A percentile compares a stretch with the other conserved stretches of the same genome.
These are phyloP conservation scores for Entomortierella parvispora DNA, from an alignment of 192 early-diverging fungal species.

Conservation along the genomic window DNA sequence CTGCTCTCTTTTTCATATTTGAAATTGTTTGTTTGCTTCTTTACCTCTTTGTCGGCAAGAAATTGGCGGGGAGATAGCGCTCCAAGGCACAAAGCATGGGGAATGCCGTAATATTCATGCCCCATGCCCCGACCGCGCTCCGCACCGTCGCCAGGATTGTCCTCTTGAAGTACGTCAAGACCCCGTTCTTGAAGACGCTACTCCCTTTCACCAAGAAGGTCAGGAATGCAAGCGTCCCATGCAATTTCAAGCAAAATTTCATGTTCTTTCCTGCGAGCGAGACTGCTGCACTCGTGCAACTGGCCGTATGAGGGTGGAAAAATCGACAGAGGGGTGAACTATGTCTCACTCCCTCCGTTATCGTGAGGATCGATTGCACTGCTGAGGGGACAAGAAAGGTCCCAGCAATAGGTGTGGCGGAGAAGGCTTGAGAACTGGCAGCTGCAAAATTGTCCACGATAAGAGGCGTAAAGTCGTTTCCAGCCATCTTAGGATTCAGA, in stretches of 20 bases:
- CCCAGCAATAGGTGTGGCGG: neutral
- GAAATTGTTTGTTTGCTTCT: too few relatives aligned
- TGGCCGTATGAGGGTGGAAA: conserved; percentile 4
- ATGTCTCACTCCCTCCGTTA: conserved; percentile 7
- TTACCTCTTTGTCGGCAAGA: conserved; percentile 20
- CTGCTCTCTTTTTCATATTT: too few relatives aligned
- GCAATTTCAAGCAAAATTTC: conserved; percentile 6
- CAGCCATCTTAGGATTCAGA: neutral
- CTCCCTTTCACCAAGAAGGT: conserved; percentile 2
- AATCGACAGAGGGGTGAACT: neutral
- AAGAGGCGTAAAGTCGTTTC: neutral
- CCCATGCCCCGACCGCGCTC: conserved; percentile 5
- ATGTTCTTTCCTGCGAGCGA: neutral
- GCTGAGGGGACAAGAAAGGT: neutral
- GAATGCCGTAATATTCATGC: conserved; percentile 9
- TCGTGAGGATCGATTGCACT: neutral
- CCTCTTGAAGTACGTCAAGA: conserved; percentile 4
- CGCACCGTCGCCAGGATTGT: conserved; percentile 5
- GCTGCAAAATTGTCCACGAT: neutral
- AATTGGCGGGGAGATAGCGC: neutral
- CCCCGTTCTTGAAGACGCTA: conserved; percentile 16
- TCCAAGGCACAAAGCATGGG: conserved; percentile 4
- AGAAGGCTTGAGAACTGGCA: neutral
- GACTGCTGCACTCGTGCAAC: neutral
- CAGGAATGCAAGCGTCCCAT: conserved; percentile 1